phyloP scores from a whole-genome alignment of 768 basidiomycete species.

The Leucosporidium scottii region DNA sequence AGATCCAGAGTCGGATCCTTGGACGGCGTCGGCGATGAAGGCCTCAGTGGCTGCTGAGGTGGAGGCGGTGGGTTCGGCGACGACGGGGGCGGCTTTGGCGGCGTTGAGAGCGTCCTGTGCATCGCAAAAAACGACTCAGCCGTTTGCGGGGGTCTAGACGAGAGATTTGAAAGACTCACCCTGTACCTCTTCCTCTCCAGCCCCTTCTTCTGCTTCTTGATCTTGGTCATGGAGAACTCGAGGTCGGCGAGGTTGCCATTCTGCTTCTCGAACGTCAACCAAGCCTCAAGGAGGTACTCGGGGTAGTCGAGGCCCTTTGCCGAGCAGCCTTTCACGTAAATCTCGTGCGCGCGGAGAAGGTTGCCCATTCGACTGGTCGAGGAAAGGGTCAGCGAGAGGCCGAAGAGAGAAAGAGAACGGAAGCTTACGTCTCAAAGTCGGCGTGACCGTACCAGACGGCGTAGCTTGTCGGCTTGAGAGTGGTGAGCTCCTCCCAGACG shows the following conservation, averaged over 20 bases:
- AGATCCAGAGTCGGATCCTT: neutral
- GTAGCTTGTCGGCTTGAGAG: conserved; percentile 64
- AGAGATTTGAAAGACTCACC: conserved; percentile 3
- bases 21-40: conserved; percentile 37
- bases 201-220: conserved; percentile 48
- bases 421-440: conserved; percentile 47
- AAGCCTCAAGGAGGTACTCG: conserved; percentile 85
- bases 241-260: conserved; percentile 62
- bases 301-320: conserved; percentile 84
- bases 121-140: too few relatives aligned
- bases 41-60: conserved; percentile 12
- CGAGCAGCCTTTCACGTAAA: conserved; percentile 57
- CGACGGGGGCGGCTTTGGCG: conserved; percentile 39
- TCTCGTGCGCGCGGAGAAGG: conserved; percentile 54
- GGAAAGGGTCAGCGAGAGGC: neutral
- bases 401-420: conserved; percentile 15
- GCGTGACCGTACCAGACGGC: conserved; percentile 68
- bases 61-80: conserved; percentile 1
- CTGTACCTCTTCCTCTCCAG: conserved; percentile 17
- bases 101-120: conserved; percentile 25
- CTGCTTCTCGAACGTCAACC: conserved; percentile 77
- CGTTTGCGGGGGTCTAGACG: neutral
- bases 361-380: conserved; percentile 39
- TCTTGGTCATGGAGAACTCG: conserved; percentile 33
- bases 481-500: conserved; percentile 50